Conservation (phyloP, 192 early-diverging fungal genomes). For the Backusella morwellensis region DNA sequence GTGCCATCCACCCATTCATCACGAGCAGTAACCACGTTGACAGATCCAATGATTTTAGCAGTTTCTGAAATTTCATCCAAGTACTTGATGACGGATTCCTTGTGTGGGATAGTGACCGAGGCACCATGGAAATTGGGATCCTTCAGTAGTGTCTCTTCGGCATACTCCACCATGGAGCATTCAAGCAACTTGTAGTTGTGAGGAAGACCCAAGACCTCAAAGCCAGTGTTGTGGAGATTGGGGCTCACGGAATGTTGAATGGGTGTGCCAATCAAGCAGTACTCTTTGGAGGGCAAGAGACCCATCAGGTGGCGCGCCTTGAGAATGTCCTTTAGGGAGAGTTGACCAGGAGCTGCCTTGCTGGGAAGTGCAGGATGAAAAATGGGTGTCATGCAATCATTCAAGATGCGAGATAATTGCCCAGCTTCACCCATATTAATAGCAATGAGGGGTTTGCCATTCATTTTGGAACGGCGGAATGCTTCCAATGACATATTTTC, state of each 20-base stretch:
- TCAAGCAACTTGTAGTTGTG: conserved; percentile 78
- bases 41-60: conserved; percentile 85
- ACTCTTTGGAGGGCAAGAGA: conserved; percentile 61
- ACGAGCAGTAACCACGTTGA: conserved; percentile 80
- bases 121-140: conserved; percentile 82
- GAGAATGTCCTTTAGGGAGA: conserved; percentile 79
- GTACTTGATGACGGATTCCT: conserved; percentile 77
- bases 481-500: conserved; percentile 82
- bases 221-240: conserved; percentile 90
- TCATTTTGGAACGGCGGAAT: conserved; percentile 56
- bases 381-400: conserved; percentile 90
- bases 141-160: conserved; percentile 47
- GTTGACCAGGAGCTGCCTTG: conserved; percentile 92
- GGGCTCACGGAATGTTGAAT: conserved; percentile 89
- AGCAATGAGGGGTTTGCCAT: conserved; percentile 80
- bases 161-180: conserved; percentile 57
- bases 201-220: conserved; percentile 80
- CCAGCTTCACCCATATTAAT: conserved; percentile 92
- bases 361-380: conserved; percentile 80
- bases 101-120: conserved; percentile 94
- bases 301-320: conserved; percentile 69
- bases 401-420: conserved; percentile 86
- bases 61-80: conserved; percentile 70
- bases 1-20: conserved; percentile 25
- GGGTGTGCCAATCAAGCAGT: conserved; percentile 88